Base-by-base conservation (phyloP, 169 alveolate species). In the Plasmodium fragile region DNA sequence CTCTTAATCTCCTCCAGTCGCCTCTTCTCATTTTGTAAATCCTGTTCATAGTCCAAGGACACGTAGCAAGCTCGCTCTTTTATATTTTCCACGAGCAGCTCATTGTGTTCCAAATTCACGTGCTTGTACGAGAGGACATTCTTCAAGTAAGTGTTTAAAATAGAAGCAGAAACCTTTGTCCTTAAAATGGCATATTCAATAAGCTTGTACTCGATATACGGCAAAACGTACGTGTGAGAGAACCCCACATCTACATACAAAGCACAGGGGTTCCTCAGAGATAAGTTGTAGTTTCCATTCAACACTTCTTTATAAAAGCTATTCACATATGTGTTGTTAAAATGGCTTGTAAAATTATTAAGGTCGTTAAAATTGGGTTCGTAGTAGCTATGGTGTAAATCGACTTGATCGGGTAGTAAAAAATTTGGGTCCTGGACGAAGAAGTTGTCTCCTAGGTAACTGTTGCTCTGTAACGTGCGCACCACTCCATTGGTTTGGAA, bases 171-270 rank as follows among this genome's bases (percentile, higher is more conserved):
- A 3, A 96, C 80, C 3, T 82, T 81, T 11, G 97, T 97, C 71
- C 98, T 92, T 36, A 97, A 96, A 18, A 97, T 97, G 43, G 98
- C 98, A 25, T 95, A 87, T 43, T 96, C 98, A 11, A 97, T 79
- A 25, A 98, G 93, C 78, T 83, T 79, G 43, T 96, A 95, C 81
- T 97, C 96, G 49, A 94, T 96, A 78, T 95, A 96, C 4, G 98
- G 98, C 69, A 97, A 96, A 13, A 95, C 92, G 79, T 95, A 97
- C 28, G 97, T 92, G 49, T 95, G 92, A 79, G 97, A 95, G 92
- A 94, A 97, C 1, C 98, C 98, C n/a, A 96, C 95, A 65, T 97
- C 98, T n/a, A 97, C 94, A 28, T 96, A 97, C 28, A 97, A 90
- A 43, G 98, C 96, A 77, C 98, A 96, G n/a, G 96, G 89, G 36